These are phyloP conservation scores for Metarhizium album DNA, from an alignment of 2,329 filamentous ascomycete genomes.

Conservation along the genomic window DNA sequence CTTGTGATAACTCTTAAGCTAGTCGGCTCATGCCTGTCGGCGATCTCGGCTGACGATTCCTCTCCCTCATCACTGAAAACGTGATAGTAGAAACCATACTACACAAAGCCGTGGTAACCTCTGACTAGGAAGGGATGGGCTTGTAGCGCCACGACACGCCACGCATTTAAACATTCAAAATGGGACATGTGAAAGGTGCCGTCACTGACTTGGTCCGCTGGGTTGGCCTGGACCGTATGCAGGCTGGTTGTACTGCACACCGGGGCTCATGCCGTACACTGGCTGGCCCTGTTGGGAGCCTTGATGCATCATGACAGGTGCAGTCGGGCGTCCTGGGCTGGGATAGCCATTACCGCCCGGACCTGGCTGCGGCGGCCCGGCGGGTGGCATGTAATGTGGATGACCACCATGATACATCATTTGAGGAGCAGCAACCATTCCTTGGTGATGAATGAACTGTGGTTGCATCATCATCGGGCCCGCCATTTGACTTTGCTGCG, in stretches of 20 bases:
- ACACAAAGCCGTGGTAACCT: background rate
- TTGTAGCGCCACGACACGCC: conserved; percentile 1
- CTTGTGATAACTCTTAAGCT: background rate
- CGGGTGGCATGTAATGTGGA: conserved; percentile 52
- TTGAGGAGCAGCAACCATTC: conserved; percentile 58
- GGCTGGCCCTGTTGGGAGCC: conserved; percentile 85
- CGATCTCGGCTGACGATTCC: background rate
- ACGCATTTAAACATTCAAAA: background rate
- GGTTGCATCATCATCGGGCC: conserved; percentile 75
- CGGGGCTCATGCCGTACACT: conserved; percentile 66
- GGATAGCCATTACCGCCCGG: conserved; percentile 69
- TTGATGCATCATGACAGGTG: conserved; percentile 91
- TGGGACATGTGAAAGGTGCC: background rate
- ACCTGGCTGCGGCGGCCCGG: conserved; percentile 44
- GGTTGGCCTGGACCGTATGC: conserved; percentile 60
- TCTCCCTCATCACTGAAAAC: background rate
- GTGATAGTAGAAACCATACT: background rate
- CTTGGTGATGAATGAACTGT: conserved; percentile 65
- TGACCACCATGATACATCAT: conserved; percentile 71
- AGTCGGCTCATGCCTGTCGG: background rate
- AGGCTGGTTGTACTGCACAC: conserved; percentile 63
- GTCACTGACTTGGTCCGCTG: conserved; percentile 57
- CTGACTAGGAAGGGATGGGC: background rate
- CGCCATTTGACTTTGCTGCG: conserved; percentile 61
- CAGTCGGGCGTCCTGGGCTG: conserved; percentile 69